Conservation (phyloP, 73 alveolate species). For the Blepharisma japonicum region DNA sequence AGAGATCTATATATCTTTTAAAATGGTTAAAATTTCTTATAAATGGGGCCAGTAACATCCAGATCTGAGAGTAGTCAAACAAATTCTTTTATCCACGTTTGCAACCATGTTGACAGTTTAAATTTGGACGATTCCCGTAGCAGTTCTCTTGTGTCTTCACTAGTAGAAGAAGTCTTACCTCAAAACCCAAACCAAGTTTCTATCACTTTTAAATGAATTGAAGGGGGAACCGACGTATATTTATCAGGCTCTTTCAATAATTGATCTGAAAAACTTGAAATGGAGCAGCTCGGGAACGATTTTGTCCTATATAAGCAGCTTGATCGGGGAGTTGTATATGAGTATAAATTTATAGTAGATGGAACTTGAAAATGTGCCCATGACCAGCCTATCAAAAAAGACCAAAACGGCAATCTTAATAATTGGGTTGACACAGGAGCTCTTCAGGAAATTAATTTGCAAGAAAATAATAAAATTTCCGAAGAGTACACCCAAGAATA, state of each 20-base stretch:
- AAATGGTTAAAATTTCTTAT: too few species aligned
- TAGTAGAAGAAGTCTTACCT: not conserved
- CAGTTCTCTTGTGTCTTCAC: conserved; percentile 25
- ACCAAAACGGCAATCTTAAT: conserved; percentile 75
- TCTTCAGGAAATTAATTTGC: not conserved
- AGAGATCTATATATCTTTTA: too few species aligned
- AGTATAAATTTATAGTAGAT: conserved; percentile 93
- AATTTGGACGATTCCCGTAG: not conserved
- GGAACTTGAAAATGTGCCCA: conserved; percentile 96
- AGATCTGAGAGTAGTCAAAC: too few species aligned
- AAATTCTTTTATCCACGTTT: too few species aligned
- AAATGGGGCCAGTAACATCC: too few species aligned
- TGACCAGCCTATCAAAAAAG: conserved; percentile 83
- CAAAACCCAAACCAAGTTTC: conserved; percentile 39
- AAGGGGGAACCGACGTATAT: conserved; percentile 75
- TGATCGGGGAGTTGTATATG: conserved; percentile 56
- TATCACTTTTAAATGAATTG: conserved; percentile 64
- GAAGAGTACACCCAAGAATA: conserved; percentile 18
- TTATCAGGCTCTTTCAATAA: conserved; percentile 71
- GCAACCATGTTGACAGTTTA: too few species aligned
- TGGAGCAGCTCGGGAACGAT: conserved; percentile 64
- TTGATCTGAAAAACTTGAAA: conserved; percentile 67
- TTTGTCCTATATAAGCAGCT: conserved; percentile 33
- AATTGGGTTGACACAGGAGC: not conserved
- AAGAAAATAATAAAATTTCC: not conserved